Base-by-base conservation (phyloP, 1,284 basidiomycete species). In the Hymenochaete sp. region DNA sequence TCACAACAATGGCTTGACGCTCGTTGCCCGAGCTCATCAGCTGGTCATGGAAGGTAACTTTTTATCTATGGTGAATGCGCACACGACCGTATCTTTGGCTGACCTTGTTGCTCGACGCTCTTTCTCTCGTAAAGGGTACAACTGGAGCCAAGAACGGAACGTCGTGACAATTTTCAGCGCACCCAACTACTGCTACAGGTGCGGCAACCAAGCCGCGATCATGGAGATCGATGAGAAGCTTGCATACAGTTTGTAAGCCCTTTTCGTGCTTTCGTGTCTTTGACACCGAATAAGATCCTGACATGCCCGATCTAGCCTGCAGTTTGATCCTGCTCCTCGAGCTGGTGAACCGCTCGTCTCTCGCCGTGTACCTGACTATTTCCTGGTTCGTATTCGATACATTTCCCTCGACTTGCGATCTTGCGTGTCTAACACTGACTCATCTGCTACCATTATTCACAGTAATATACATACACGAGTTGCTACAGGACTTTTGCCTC, bases 91-190 rank as follows among this genome's bases (percentile, higher is more conserved):
- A 44, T 19, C n/a, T 45, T 6, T 43, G 27, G 36, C 19, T 51
- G 24, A 35, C 13, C 16, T 11, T 29, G 26, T 21, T 28, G 19
- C 10, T 31, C n/a, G n/a, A n/a, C 5, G 18, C 37, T n/a, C 11
- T 33, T 19, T 42, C 27, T n/a, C 6, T 44, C 53, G n/a, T n/a
- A 86, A n/a, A n/a, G 82, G 83, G 29, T 88, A 84, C 66, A 95
- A 93, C 63, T 98, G 95, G 93, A 93, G 93, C 52, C 95, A 98
- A 68, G 95, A 98, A 68, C 79, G 93, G 62, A 98, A 98, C 62
- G 96, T 98, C n/a, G 95, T 98, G 53, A 98, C 95, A 38, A 98
- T 98, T 62, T 98, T 98, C 72, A 97, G 93, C 53, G 95, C 95
- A 57, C 95, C 95, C 39, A 97, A 97, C 69, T 96, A 96, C 69